Base-by-base conservation (phyloP, 2,329 filamentous ascomycete species). In the Delphinella strobiligena region DNA sequence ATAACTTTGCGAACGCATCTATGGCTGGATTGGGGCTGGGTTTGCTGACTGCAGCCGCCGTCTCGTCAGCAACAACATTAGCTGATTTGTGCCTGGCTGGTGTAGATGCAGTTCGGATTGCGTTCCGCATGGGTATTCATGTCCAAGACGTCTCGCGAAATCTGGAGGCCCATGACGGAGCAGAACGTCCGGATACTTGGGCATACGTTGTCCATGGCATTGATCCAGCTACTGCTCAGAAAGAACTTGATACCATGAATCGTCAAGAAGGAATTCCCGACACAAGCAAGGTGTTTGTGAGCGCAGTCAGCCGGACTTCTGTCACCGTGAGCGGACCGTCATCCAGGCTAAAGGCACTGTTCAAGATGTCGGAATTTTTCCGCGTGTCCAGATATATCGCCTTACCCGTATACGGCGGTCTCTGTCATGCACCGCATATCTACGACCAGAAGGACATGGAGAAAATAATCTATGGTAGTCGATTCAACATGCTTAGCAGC, bases 41-140 rank as follows among this genome's bases (percentile, higher is more conserved):
- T 37, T 66, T 80, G 16, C 73, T 83, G 49, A 77, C 79, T n/a
- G 79, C 75, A n/a, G 66, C 73, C 10, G 79, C 77, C 12, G 72
- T 82, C 41, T 72, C 77, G 10, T 76, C 73, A 16, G 71, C 78
- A 22, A 71, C 70, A 43, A 78, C 75, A 4, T 61, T 81, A 34
- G 73, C 72, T 14, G 68, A 75, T 34, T 62, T 84, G 24, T 63
- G 82, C 15, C 71, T 71, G 5, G 64, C 82, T 37, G 78, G 71
- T 37, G 68, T 79, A 12, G 73, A 81, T 54, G 68, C 74, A 17
- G 74, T 80, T 17, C 66, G 79, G 46, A 68, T 82, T 54, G 73
- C 78, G 32, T 84, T 83, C 62, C 69, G 78, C 45, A 69, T 71
- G 11, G 79, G 78, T 35, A 61, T 58, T 16, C 58, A 54, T 36